These are phyloP conservation scores for Funneliformis caledonium DNA, from an alignment of 371 early-diverging fungal genomes.

Conservation along the genomic window DNA sequence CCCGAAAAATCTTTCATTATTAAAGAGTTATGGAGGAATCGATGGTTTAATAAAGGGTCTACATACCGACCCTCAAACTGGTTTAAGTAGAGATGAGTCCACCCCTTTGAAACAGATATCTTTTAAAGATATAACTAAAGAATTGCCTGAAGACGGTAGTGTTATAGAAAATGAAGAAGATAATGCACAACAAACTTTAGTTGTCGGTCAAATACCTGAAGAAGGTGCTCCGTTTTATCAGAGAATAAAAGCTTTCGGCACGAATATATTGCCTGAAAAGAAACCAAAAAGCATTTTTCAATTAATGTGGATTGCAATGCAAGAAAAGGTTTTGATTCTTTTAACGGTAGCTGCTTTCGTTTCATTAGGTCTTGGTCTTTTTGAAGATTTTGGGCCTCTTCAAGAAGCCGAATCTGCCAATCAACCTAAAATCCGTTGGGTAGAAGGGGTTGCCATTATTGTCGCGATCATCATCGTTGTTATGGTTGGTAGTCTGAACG, in stretches of 20 bases:
- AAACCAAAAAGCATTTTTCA: constrained; percentile 71
- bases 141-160: neutral
- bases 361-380: constrained; percentile 85
- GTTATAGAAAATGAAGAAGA: neutral
- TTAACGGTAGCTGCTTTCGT: constrained; percentile 82
- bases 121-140: constrained; percentile 42
- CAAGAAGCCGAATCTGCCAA: constrained; percentile 44
- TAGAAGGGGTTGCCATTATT: constrained; percentile 80
- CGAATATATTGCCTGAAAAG: constrained; percentile 68
- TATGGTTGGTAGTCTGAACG: constrained; percentile 78
- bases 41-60: constrained; percentile 56
- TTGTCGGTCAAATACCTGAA: neutral
- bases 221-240: constrained; percentile 44
- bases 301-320: constrained; percentile 80
- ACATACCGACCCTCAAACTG: constrained; percentile 54
- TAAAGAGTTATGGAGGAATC: constrained; percentile 32
- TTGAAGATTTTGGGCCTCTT: constrained; percentile 67
- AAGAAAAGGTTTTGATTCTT: constrained; percentile 86
- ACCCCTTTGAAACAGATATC: constrained; percentile 37
- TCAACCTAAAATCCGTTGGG: constrained; percentile 67
- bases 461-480: constrained; percentile 83
- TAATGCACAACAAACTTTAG: too few relatives aligned
- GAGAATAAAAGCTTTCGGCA: constrained; percentile 60
- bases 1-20: neutral
- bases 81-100: constrained; percentile 50